phyloP scores from a whole-genome alignment of 768 basidiomycete genomes.

The Termitomyces heimii region DNA sequence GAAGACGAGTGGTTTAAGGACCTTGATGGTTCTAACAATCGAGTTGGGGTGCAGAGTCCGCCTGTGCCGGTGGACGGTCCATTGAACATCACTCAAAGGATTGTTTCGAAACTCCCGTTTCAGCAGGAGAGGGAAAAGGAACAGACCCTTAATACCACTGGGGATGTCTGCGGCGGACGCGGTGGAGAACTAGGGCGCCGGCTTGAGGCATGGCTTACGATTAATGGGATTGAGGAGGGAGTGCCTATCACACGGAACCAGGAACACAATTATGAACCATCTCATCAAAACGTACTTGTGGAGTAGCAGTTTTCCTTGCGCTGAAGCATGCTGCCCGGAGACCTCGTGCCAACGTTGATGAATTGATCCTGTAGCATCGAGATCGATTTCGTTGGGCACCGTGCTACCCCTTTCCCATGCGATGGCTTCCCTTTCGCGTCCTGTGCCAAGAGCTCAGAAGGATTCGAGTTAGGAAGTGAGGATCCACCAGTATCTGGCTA shows the following conservation, averaged over 20 bases:
- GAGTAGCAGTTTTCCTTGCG: neutral
- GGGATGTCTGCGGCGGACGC: slow-evolving; percentile 74
- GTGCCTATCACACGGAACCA: slow-evolving; percentile 6
- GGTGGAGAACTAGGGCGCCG: slow-evolving; percentile 74
- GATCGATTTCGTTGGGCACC: neutral
- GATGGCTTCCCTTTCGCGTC: neutral
- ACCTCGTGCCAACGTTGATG: neutral
- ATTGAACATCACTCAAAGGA: slow-evolving; percentile 22
- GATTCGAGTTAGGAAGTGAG: neutral
- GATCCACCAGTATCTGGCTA: neutral
- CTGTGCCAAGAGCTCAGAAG: neutral
- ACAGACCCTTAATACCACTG: slow-evolving; percentile 63
- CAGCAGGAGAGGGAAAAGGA: slow-evolving; percentile 61
- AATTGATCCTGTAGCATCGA: neutral
- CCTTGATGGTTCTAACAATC: slow-evolving; percentile 14
- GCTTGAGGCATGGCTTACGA: slow-evolving; percentile 69
- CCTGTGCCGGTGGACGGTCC: slow-evolving; percentile 8
- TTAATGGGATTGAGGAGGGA: slow-evolving; percentile 27
- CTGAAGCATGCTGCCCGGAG: neutral
- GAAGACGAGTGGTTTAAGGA: slow-evolving; percentile 69
- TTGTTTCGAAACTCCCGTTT: slow-evolving; percentile 44
- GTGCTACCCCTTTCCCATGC: neutral
- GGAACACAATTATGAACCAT: slow-evolving; percentile 11
- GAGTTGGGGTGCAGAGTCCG: slow-evolving; percentile 17
- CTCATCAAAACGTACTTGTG: neutral